Evolutionary conservation across 2,329 filamentous ascomycete genomes (phyloP), one percentile per base, ranked within the genome.

Genomic region (Trichoderma koningiopsis): DNA sequence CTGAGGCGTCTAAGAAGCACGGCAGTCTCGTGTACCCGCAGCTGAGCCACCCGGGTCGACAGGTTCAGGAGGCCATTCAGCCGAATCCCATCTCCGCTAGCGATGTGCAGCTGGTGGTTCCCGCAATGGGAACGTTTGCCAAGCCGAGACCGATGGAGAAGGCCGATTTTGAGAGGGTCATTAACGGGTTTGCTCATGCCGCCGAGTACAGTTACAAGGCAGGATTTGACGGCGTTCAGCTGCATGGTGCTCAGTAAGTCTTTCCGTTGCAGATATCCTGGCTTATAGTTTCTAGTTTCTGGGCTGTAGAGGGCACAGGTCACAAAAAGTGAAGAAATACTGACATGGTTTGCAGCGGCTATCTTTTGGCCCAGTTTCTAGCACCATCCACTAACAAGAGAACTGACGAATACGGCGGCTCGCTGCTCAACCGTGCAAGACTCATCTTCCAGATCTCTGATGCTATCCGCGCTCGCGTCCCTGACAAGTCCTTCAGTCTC

Each of bases 11-110:
- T 6, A 91, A 89, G 78, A 82, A 82, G 55, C 79, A 89, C 35
- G 90, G 89, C 14, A 85, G 82, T 66, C 79, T 92, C 58, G 81
- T 91, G 29, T 76, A 91, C 16, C 87, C 79, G 0, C 89, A 92
- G 74, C 81, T 92, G 67, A 84, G 81, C 64, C 89, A 91, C 72
- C 87, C 89, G 0, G 89, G 89, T 7, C 69, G 72, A 29, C 72
- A 73, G 40, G 72, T 73, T 8, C 31, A 40, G 13, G 60, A 68
- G 2, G n/a, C 29, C 13, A 66, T 73, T 19, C 76, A 78, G 59
- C 74, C 76, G 47, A 71, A 80, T 49, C 80, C 82, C 5, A 79
- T 84, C 59, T 82, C 81, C 10, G 77, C 83, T 0, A 81, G 78
- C 24, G 81, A 80, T 31, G 73, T 83, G 1, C 78, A 78, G 56